phyloP scores from a whole-genome alignment of 768 basidiomycete genomes.

The Mycena haematopus region DNA sequence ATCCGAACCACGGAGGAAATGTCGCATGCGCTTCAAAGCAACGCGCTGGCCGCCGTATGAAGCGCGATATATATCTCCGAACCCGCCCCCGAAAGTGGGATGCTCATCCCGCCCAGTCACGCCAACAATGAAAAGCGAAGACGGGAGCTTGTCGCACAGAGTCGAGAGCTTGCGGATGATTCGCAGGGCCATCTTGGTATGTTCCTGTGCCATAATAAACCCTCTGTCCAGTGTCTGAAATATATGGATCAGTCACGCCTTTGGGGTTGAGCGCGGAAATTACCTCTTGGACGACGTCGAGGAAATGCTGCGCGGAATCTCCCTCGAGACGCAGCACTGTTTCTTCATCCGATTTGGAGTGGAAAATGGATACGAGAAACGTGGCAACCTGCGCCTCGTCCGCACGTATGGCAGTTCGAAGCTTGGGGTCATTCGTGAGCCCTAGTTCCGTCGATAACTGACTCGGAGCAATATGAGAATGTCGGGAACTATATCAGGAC shows the following conservation, averaged over 20 bases:
- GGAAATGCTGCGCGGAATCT: conserved; percentile 8
- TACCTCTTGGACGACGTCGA: conserved; percentile 16
- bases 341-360: conserved; percentile 4
- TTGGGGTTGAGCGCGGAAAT: neutral
- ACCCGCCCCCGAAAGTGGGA: conserved; percentile 29
- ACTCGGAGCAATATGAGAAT: neutral
- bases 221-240: conserved; percentile 8
- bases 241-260: neutral
- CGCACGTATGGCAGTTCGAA: neutral
- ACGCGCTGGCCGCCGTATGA: conserved; percentile 3
- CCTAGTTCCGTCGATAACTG: neutral
- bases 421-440: conserved; percentile 2
- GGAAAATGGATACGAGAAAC: neutral
- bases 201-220: neutral
- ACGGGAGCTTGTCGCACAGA: conserved; percentile 24
- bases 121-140: conserved; percentile 25
- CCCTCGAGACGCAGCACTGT: conserved; percentile 5
- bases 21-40: conserved; percentile 11
- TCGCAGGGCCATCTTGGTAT: conserved; percentile 17
- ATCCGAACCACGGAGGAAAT: neutral
- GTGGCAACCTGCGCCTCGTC: conserved; percentile 5
- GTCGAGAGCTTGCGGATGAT: conserved; percentile 29
- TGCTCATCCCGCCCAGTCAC: conserved; percentile 19
- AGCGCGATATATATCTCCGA: conserved; percentile 32
- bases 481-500: neutral